Conservation (phyloP, 768 basidiomycete species). For the Tremella mesenterica region DNA sequence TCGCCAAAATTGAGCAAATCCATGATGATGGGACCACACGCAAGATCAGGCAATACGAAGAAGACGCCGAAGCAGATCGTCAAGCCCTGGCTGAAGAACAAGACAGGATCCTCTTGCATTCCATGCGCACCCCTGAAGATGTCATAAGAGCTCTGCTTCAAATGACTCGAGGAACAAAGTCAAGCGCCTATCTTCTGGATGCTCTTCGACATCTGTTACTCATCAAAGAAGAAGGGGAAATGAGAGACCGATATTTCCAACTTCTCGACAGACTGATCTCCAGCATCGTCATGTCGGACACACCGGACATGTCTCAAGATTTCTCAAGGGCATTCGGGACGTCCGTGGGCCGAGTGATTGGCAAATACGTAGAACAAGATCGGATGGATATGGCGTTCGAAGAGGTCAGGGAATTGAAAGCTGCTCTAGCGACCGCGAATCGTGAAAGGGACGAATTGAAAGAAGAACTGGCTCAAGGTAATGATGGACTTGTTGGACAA, state of each 20-base stretch:
- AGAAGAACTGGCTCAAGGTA: conserved; percentile 68
- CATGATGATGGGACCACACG: conserved; percentile 58
- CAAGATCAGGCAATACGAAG: conserved; percentile 57
- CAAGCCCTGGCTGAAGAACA: conserved; percentile 60
- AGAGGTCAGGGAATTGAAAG: conserved; percentile 63
- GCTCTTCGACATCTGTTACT: conserved; percentile 88
- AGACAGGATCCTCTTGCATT: conserved; percentile 65
- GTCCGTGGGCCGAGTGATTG: conserved; percentile 78
- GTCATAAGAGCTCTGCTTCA: conserved; percentile 72
- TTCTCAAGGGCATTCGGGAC: conserved; percentile 78
- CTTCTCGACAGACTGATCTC: conserved; percentile 81
- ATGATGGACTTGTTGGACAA: conserved; percentile 72
- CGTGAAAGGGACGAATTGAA: conserved; percentile 75
- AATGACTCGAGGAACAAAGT: conserved; percentile 69
- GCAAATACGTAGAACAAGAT: conserved; percentile 83
- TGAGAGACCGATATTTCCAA: conserved; percentile 79
- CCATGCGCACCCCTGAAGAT: conserved; percentile 72
- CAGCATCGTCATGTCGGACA: conserved; percentile 86
- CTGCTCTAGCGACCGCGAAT: conserved; percentile 49
- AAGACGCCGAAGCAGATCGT: conserved; percentile 66
- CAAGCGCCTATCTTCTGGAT: conserved; percentile 77
- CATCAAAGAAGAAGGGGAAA: conserved; percentile 76
- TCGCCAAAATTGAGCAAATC: conserved; percentile 61
- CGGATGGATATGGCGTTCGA: conserved; percentile 66
- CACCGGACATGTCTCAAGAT: conserved; percentile 56